Evolutionary conservation across 768 basidiomycete species (phyloP).

Genomic region (Pleurotus djamor): DNA sequence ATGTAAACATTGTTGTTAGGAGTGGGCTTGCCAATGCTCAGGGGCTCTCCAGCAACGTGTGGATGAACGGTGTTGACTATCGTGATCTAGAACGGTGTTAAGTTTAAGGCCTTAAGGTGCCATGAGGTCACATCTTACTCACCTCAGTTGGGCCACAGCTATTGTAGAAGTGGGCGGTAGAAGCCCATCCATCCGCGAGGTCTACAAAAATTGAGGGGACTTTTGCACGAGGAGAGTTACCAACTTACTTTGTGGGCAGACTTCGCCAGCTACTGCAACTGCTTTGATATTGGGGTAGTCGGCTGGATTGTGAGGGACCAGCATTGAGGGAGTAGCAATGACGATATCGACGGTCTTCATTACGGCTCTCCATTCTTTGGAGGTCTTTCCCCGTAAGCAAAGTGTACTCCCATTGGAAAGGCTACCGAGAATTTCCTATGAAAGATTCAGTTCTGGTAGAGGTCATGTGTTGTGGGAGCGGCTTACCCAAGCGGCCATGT

Average conservation of each 20-base stretch:
- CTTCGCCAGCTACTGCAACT: slow-evolving; percentile 57
- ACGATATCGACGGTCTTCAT: slow-evolving; percentile 50
- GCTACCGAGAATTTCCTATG: slow-evolving; percentile 51
- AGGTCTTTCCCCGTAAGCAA: slow-evolving; percentile 48
- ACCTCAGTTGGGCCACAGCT: slow-evolving; percentile 60
- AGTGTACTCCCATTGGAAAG: slow-evolving; percentile 52
- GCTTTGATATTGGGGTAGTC: slow-evolving; percentile 55
- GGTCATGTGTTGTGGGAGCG: background rate
- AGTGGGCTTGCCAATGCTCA: slow-evolving; percentile 51
- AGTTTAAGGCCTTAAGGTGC: background rate
- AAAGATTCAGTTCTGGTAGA: slow-evolving; percentile 23
- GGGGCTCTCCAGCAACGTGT: slow-evolving; percentile 33
- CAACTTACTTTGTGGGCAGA: slow-evolving; percentile 45
- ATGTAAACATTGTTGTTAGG: slow-evolving; percentile 49
- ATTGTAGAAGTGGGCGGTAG: slow-evolving; percentile 43
- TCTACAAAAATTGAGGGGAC: slow-evolving; percentile 13
- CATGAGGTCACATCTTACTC: slow-evolving; percentile 10
- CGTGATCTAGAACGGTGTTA: slow-evolving; percentile 33
- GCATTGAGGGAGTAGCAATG: slow-evolving; percentile 52
- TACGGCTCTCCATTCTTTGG: slow-evolving; percentile 46
- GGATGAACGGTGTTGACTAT: slow-evolving; percentile 57
- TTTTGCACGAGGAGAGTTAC: background rate
- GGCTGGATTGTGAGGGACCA: slow-evolving; percentile 42
- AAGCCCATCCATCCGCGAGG: slow-evolving; percentile 44
- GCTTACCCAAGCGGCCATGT: slow-evolving; percentile 60